Evolutionary conservation across 2,329 filamentous ascomycete species (phyloP).

Genomic region (Beauveria caledonica): DNA sequence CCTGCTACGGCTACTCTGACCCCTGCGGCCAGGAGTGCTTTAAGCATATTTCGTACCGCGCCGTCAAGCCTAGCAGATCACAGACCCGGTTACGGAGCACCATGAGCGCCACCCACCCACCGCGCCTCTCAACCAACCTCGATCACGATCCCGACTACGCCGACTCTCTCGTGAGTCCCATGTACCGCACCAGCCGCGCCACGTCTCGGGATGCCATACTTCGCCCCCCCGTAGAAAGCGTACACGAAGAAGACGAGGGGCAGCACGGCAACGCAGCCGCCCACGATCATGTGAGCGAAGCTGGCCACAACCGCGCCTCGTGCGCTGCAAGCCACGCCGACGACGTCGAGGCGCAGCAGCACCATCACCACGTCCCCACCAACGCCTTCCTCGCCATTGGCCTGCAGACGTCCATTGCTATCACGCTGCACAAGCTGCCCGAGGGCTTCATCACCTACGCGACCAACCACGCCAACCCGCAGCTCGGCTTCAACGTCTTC

Average conservation of each 20-base stretch:
- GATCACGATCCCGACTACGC: slow-evolving; percentile 22
- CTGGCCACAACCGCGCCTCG: slow-evolving; percentile 12
- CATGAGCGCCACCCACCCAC: slow-evolving; percentile 26
- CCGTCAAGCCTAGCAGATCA: slow-evolving; percentile 23
- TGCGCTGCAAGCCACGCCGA: slow-evolving; percentile 25
- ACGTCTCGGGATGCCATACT: slow-evolving; percentile 30
- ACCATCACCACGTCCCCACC: slow-evolving; percentile 91
- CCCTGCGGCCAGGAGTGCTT: slow-evolving; percentile 59
- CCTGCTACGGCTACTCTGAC: slow-evolving; percentile 57
- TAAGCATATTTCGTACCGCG: slow-evolving; percentile 43
- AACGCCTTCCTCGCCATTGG: slow-evolving; percentile 92
- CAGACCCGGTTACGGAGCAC: slow-evolving; percentile 34
- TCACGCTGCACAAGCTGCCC: slow-evolving; percentile 91
- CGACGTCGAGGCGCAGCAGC: slow-evolving; percentile 44
- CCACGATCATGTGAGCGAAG: slow-evolving; percentile 23
- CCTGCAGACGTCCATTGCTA: slow-evolving; percentile 91
- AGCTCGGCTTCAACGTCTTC: slow-evolving; percentile 84
- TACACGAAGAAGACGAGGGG: slow-evolving; percentile 15
- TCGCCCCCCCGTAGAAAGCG: slow-evolving; percentile 12
- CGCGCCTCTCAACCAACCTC: slow-evolving; percentile 17
- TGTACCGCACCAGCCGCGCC: slow-evolving; percentile 29
- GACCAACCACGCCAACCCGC: slow-evolving; percentile 90
- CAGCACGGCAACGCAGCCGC: slow-evolving; percentile 30
- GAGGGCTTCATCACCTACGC: slow-evolving; percentile 87
- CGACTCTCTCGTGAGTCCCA: slow-evolving; percentile 24